phyloP scores from a whole-genome alignment of 176 grass and related monocot genomes.

The Poa annua region DNA sequence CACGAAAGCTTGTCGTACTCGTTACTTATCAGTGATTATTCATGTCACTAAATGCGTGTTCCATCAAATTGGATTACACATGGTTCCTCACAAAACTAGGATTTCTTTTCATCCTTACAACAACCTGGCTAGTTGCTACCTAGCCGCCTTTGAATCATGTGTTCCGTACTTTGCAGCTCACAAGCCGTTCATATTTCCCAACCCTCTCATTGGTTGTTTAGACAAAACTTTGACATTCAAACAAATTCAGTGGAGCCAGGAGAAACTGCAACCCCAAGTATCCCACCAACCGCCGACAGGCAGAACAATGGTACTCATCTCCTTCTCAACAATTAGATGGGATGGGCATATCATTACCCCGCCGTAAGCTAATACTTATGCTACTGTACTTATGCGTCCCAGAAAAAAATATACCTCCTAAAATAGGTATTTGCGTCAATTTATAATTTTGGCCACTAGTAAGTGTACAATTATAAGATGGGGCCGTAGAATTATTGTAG shows the following conservation, averaged over 20 bases:
- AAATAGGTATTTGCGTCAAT: no score
- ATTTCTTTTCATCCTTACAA: slow-evolving; percentile 8
- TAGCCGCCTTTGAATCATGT: slow-evolving; percentile 19
- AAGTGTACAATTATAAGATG: no score
- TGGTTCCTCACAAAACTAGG: not conserved
- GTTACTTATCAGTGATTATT: not conserved
- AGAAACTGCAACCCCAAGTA: slow-evolving; percentile 1
- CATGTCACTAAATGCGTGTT: not conserved
- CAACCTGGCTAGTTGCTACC: not conserved
- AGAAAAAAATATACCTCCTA: no score
- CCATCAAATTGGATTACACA: not conserved
- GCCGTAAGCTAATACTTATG: no score
- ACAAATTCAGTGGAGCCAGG: not conserved
- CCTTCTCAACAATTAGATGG: no score
- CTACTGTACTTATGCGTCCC: no score
- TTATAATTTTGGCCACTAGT: no score
- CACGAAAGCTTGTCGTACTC: not conserved
- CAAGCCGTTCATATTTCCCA: not conserved
- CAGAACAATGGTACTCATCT: no score
- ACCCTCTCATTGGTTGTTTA: slow-evolving; percentile 16
- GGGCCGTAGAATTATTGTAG: no score
- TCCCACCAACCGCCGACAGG: slow-evolving; percentile 25
- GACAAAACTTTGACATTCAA: not conserved
- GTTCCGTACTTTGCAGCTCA: slow-evolving; percentile 45
- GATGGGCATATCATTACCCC: no score